These are phyloP conservation scores for Asclepias syriaca DNA, from an alignment of 257 asterid species.

Conservation along the genomic window DNA sequence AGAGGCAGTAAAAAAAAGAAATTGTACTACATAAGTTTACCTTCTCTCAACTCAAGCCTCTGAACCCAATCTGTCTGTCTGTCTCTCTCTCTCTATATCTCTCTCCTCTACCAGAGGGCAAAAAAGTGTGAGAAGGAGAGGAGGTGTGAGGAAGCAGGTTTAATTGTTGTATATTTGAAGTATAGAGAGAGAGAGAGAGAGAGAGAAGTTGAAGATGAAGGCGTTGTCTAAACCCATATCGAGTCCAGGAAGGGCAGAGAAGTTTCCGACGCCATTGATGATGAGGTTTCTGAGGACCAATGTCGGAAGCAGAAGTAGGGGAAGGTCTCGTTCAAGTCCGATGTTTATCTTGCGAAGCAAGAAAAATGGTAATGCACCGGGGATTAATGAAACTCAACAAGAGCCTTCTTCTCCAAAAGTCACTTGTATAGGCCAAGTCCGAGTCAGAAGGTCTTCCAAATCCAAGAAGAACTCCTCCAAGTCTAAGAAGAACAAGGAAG, in stretches of 20 bases:
- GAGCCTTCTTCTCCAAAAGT: constrained; percentile 89
- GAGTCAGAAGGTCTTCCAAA: constrained; percentile 45
- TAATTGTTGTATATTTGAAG: too few species aligned
- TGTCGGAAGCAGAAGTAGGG: constrained; percentile 67
- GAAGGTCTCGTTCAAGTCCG: constrained; percentile 64
- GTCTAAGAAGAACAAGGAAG: constrained; percentile 3
- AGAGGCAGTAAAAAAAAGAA: background rate
- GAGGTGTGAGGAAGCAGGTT: too few species aligned
- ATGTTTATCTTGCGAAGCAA: constrained; percentile 45
- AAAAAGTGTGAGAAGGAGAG: background rate
- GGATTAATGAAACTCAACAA: constrained; percentile 32
- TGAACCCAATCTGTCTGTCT: background rate
- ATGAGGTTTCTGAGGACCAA: constrained; percentile 64
- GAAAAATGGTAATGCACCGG: constrained; percentile 23
- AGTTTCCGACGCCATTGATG: constrained; percentile 85
- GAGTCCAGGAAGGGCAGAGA: constrained; percentile 66
- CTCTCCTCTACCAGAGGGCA: background rate
- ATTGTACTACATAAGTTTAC: background rate
- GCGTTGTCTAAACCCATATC: constrained; percentile 55
- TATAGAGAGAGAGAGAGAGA: background rate
- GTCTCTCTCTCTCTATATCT: background rate
- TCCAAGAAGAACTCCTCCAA: background rate
- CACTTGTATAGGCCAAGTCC: constrained; percentile 88
- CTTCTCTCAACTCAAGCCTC: constrained; percentile 2
- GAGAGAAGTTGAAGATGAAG: constrained; percentile 32